Percentiles rank a stretch among this genome's conserved stretches.
Evolutionary conservation across 208 protist species (phyloP).

Genomic region (Zelonia costaricensis): DNA sequence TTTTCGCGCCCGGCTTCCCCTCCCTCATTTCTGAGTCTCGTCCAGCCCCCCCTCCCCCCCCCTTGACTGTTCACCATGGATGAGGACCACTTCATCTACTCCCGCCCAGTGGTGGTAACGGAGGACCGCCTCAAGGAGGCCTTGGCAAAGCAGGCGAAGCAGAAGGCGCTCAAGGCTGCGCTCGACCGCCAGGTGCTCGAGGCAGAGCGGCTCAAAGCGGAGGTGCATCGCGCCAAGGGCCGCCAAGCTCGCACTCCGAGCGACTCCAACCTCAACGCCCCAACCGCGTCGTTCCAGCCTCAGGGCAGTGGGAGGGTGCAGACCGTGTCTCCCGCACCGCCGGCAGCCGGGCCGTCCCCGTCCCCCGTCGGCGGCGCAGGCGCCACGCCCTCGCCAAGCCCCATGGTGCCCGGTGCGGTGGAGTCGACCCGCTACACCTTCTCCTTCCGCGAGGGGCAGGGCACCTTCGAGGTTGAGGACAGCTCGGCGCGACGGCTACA

Average conservation of each 20-base stretch:
- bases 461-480: constrained; percentile 32
- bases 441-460: constrained; percentile 43
- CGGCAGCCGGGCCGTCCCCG: constrained; percentile 2
- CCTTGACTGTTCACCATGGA: constrained; percentile 6
- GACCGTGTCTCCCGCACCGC: neutral
- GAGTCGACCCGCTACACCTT: constrained; percentile 48
- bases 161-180: constrained; percentile 55
- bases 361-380: neutral
- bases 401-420: neutral
- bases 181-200: constrained; percentile 76
- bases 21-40: neutral
- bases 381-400: neutral
- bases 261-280: constrained; percentile 1
- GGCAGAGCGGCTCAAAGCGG: constrained; percentile 26
- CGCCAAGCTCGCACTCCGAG: neutral
- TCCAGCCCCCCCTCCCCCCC: neutral
- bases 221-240: constrained; percentile 23
- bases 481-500: constrained; percentile 1
- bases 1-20: neutral
- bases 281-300: neutral
- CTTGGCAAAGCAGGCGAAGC: constrained; percentile 61
- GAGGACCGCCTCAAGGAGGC: constrained; percentile 66
- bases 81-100: constrained; percentile 32
- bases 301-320: neutral
- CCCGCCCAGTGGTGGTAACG: constrained; percentile 54